These are phyloP conservation scores for Oxytropis ochrocephala DNA, from an alignment of 306 rosid genomes.

Conservation along the genomic window DNA sequence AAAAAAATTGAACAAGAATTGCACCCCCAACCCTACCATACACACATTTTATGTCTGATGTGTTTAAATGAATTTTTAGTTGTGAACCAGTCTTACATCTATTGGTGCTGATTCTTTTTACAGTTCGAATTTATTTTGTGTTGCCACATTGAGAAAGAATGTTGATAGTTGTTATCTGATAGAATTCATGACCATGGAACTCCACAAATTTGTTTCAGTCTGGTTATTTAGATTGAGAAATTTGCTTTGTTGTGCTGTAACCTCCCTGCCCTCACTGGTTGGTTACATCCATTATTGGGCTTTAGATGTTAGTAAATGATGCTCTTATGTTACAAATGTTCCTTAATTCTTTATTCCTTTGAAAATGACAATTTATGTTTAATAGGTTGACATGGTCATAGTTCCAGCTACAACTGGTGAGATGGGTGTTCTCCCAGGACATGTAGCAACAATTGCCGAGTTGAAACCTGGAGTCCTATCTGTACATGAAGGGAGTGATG, in stretches of 20 bases:
- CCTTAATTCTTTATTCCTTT: background rate
- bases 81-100: background rate
- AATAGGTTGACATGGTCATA: constrained; percentile 93
- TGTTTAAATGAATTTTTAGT: background rate
- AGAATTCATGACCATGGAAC: background rate
- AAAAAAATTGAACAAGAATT: background rate
- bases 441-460: constrained; percentile 95
- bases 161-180: background rate
- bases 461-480: constrained; percentile 87
- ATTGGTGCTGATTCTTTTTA: background rate
- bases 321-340: background rate
- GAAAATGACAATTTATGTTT: background rate
- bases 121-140: background rate
- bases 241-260: background rate
- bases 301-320: background rate
- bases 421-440: constrained; percentile 99
- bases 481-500: constrained; percentile 77
- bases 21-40: background rate
- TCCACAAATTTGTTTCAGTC: background rate
- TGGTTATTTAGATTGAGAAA: background rate
- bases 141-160: background rate
- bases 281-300: background rate
- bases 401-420: constrained; percentile 95
- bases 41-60: background rate
- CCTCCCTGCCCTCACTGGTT: background rate